A percentile compares a stretch with the other conserved stretches of the same genome.
phyloP scores from a whole-genome alignment of 1,284 basidiomycete genomes.

The Apiotrichum akiyoshidainum region DNA sequence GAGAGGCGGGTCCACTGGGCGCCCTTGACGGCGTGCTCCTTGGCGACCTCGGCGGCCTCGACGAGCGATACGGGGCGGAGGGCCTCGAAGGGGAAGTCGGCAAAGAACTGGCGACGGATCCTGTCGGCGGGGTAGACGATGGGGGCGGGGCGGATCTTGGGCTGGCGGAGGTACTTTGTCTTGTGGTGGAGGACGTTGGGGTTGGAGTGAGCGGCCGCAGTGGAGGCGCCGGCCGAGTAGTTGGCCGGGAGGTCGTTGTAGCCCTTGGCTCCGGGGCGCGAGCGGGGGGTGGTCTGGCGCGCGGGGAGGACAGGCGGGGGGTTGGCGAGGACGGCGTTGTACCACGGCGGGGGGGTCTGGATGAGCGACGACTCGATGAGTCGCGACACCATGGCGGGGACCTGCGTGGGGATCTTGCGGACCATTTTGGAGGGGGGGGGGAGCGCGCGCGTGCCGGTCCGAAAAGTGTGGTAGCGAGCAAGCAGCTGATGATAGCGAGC shows the following conservation, averaged over 20 bases:
- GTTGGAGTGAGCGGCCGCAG: neutral
- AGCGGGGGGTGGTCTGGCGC: constrained; percentile 62
- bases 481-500: neutral
- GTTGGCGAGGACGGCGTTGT: constrained; percentile 75
- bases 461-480: neutral
- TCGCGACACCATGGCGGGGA: constrained; percentile 82
- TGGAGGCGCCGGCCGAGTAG: neutral
- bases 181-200: constrained; percentile 7
- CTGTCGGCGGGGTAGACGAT: constrained; percentile 82
- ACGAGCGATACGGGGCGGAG: constrained; percentile 75
- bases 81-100: constrained; percentile 93
- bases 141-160: constrained; percentile 59
- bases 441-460: neutral
- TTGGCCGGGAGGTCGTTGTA: constrained; percentile 21
- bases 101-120: constrained; percentile 85
- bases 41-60: constrained; percentile 58
- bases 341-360: constrained; percentile 75
- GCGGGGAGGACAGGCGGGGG: constrained; percentile 82
- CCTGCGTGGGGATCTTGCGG: constrained; percentile 78
- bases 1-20: constrained; percentile 67
- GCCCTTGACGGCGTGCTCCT: constrained; percentile 60
- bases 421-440: constrained; percentile 59
- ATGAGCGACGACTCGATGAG: constrained; percentile 70
- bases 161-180: constrained; percentile 51
- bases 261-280: constrained; percentile 37